Base-by-base conservation (phyloP, 2,329 filamentous ascomycete genomes). In the Fusarium phyllophilum region DNA sequence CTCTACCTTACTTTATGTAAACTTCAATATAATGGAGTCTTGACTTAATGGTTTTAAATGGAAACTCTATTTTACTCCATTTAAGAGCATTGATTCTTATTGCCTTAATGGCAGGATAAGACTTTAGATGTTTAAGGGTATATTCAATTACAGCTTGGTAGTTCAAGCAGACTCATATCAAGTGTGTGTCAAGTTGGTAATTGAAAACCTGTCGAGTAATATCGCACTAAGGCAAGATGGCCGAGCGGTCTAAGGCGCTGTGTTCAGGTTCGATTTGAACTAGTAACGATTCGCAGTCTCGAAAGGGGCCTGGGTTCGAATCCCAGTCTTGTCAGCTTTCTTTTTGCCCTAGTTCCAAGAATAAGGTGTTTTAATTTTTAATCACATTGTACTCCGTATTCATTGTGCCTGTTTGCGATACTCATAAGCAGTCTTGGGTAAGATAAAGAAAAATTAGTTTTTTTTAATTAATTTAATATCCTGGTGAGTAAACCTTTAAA, bases 291-390 rank as follows among this genome's bases (percentile, higher is more conserved):
- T 75, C 72, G 72, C 72, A 75, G 72, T 75, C 72, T 75, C 68
- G 72, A 66, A 74, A 74, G 64, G 66, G 72, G 72, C 72, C 59
- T 72, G 71, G 63, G 72, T 75, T 75, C 72, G 72, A 75, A 72
- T 75, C 72, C 64, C 70, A 71, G 67, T 74, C 62, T 71, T 60
- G 54, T 71, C 70, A 74, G 46, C 36, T 51, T 46, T 55, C 14
- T 57, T 64, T 46, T 49, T 54, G 26, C 2, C 14, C 8, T 10
- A 0, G 18, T 31, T n/a, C 12, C 1, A 18, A 24, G 2, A 41
- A 14, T 3, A 20, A 10, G 8, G n/a, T 9, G 11, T 13, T 33
- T 51, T 33, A 24, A 33, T 29, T 24, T 42, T 42, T 31, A 17
- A 8, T 18, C 8, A 13, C 8, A 3, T 56, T 13, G 10, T 29